Evolutionary conservation across 225 moss, liverwort and hornwort species (phyloP), one percentile per base, ranked within the genome.

Genomic region (Climacium dendroides): DNA sequence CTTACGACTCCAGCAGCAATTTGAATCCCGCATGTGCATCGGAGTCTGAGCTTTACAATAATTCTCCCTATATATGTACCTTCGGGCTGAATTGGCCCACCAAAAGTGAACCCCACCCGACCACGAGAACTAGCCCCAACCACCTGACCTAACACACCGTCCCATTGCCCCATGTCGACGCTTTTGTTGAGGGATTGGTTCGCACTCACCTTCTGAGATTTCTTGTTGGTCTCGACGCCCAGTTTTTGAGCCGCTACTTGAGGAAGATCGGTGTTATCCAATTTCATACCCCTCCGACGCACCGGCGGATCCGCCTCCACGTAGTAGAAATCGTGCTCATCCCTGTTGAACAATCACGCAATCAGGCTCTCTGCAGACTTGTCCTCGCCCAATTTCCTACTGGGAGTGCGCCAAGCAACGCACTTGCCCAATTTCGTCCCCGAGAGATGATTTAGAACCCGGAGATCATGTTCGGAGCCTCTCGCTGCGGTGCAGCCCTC

Each of bases 181-280:
- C 10, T 50, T 81, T 64, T n/a, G 8, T n/a, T 81, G 63, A 62
- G 63, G 48, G 50, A 63, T 64, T 81, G 81, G 17, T 81, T 81
- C 35, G 34, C 48, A 81, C 83, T 83, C 61, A 88, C 88, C 84
- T 84, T 88, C 72, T 59, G 79, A 60, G 79, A 48, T 35, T 81
- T n/a, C 26, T 64, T 83, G 73, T 74, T 83, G 57, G 35, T 48
- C 86, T 89, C 86, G 23, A 52, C 91, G 80, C 91, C 88, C 24
- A 89, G 80, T 83, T 91, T 86, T 55, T 79, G 83, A 55, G 91
- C 91, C 10, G 86, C 91, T 23, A 82, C 54, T 74, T 88, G 83
- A 63, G 91, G 88, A 30, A 91, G 86, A 74, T 91, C 88, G 26
- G 78, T 85, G 52, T 79, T 48, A 64, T 89, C 91, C 83, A 89